Evolutionary conservation across 2,329 filamentous ascomycete genomes (phyloP).

Genomic region (Xylaria sp.): DNA sequence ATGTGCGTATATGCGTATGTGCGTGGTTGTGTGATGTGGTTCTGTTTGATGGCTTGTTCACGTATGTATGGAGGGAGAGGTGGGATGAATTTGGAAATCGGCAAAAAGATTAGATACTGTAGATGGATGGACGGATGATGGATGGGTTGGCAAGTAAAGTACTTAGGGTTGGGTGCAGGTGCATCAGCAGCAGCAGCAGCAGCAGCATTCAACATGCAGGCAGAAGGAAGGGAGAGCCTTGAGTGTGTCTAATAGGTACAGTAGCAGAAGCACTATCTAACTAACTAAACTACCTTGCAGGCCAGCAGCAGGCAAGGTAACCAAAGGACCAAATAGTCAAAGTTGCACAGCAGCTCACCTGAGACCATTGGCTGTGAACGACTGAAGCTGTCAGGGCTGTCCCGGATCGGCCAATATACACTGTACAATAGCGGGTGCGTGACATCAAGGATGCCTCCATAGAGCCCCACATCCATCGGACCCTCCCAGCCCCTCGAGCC

Average conservation of each 20-base stretch:
- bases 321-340: not conserved
- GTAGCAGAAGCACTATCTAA: slow-evolving; percentile 9
- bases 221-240: slow-evolving; percentile 26
- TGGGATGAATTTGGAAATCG: slow-evolving; percentile 19
- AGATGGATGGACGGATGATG: no score
- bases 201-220: slow-evolving; percentile 32
- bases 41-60: slow-evolving; percentile 8
- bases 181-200: slow-evolving; percentile 21
- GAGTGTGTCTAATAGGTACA: not conserved
- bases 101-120: not conserved
- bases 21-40: not conserved
- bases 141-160: slow-evolving; percentile 18
- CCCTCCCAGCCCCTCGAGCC: slow-evolving; percentile 5
- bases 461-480: not conserved
- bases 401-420: slow-evolving; percentile 5
- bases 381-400: slow-evolving; percentile 14
- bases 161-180: slow-evolving; percentile 38
- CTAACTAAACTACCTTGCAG: no score
- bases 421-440: slow-evolving; percentile 30
- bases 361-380: slow-evolving; percentile 16
- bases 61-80: slow-evolving; percentile 7
- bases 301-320: not conserved
- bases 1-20: slow-evolving; percentile 9
- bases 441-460: slow-evolving; percentile 33
- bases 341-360: slow-evolving; percentile 14